phyloP scores from a whole-genome alignment of 176 grass and related monocot species.

The Carex myosuroides region DNA sequence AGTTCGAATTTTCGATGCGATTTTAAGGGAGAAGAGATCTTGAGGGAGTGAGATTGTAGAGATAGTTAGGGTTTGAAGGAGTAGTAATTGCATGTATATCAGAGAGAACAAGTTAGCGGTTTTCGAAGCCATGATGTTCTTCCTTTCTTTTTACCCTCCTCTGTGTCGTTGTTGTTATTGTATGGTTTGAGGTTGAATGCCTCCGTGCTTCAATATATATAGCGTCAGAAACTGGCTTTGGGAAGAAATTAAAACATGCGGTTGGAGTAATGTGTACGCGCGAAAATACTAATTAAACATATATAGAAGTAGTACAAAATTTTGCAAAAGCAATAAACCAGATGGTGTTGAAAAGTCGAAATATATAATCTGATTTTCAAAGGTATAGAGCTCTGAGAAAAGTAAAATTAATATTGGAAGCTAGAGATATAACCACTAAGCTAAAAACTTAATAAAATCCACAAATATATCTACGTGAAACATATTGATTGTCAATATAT shows the following conservation, averaged over 20 bases:
- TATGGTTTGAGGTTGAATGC: background rate
- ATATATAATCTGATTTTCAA: too few species aligned
- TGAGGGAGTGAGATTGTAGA: slow-evolving; percentile 6
- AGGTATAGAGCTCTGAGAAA: too few species aligned
- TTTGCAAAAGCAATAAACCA: too few species aligned
- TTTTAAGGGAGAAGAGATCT: slow-evolving; percentile 34
- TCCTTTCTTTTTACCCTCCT: background rate
- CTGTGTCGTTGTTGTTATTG: background rate
- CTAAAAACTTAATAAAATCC: too few species aligned
- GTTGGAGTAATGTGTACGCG: background rate
- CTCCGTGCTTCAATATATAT: background rate
- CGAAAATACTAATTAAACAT: background rate
- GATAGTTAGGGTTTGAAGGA: slow-evolving; percentile 10
- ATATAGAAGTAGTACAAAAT: too few species aligned
- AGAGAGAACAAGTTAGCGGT: background rate
- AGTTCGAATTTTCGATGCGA: slow-evolving; percentile 28
- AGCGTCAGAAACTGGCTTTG: background rate
- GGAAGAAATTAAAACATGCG: background rate
- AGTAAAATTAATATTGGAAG: too few species aligned
- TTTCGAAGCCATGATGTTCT: background rate
- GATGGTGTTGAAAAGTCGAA: too few species aligned
- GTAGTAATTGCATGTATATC: background rate
- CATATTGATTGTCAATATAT: too few species aligned
- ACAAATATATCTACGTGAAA: too few species aligned
- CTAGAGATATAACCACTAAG: too few species aligned